These are phyloP conservation scores for Talaromyces amestolkiae DNA, from an alignment of 2,329 filamentous ascomycete species.

Conservation along the genomic window DNA sequence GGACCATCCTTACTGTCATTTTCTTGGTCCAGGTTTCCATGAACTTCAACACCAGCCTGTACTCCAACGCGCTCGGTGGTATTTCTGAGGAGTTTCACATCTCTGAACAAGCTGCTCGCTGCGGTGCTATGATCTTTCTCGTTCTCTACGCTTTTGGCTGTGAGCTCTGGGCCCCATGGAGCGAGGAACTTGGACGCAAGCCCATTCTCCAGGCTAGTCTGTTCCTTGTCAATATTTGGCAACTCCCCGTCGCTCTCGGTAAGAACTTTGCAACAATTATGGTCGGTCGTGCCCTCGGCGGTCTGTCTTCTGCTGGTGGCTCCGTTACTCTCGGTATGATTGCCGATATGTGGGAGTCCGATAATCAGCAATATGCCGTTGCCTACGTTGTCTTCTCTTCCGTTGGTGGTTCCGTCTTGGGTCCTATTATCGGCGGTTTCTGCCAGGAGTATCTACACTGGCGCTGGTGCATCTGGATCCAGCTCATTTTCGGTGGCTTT, in stretches of 20 bases:
- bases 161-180: conserved; percentile 86
- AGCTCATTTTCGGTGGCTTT: conserved; percentile 71
- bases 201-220: conserved; percentile 71
- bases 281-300: conserved; percentile 67
- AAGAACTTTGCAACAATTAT: conserved; percentile 70
- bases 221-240: conserved; percentile 74
- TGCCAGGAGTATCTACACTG: conserved; percentile 65
- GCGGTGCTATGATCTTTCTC: conserved; percentile 75
- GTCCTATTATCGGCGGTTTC: conserved; percentile 76
- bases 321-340: conserved; percentile 74
- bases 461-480: conserved; percentile 82
- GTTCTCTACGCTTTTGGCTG: conserved; percentile 81
- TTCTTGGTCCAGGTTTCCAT: conserved; percentile 72
- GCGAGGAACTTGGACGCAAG: conserved; percentile 76
- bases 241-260: conserved; percentile 68
- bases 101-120: conserved; percentile 65
- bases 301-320: conserved; percentile 68
- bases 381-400: conserved; percentile 76
- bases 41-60: conserved; percentile 76
- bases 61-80: conserved; percentile 66
- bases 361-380: conserved; percentile 71
- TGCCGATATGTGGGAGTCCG: conserved; percentile 69
- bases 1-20: conserved; percentile 70
- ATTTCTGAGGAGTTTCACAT: conserved; percentile 67
- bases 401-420: conserved; percentile 72